Base-by-base conservation (phyloP, 805 yeast genomes). In the Ogataea henricii region DNA sequence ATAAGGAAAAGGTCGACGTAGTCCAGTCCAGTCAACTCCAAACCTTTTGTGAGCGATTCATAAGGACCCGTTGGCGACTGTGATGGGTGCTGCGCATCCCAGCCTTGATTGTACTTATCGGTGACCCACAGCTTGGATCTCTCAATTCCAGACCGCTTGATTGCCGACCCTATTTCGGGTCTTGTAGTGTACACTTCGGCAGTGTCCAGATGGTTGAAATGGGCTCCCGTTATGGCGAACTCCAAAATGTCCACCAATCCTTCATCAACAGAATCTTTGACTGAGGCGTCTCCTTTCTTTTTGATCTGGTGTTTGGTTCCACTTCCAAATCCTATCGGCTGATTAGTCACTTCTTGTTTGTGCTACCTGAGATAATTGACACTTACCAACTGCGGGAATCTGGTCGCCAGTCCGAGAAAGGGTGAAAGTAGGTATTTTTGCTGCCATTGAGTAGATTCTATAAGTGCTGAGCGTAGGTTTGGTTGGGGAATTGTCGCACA, bases 121-220 rank as follows among this genome's bases (percentile, higher is more conserved):
- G 89, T 85, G 49, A 85, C 62, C 73, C 77, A 85, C 12, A 82
- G 49, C 62, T 66, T 66, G 45, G 64, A 77, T 67, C 90, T 73
- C 16, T 64, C 59, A 6, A 69, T 52, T 6, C 76, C 78, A 0
- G 76, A 62, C 35, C 65, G 57, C 45, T 67, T 68, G 37, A 83
- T 52, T 0, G 83, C 89, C 32, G 62, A 71, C 9, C 82, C 85
- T 39, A 83, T 76, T 59, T 83, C 89, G 1, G 59, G 60, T 50
- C 81, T 79, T 2, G 88, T 84, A 18, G 78, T 73, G 63, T 85
- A 85, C n/a, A 73, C 67, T 54, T 85, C 87, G 1, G 89, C 89
- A 6, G 85, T 80, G 58, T 84, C 90, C 38, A 85, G 64, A 61
- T 83, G 89, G 39, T 66, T 72, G 63, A 77, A 80, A 0, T 86